Conservation (phyloP, 2,329 filamentous ascomycete genomes). For the Ceratocystis huliohia region DNA sequence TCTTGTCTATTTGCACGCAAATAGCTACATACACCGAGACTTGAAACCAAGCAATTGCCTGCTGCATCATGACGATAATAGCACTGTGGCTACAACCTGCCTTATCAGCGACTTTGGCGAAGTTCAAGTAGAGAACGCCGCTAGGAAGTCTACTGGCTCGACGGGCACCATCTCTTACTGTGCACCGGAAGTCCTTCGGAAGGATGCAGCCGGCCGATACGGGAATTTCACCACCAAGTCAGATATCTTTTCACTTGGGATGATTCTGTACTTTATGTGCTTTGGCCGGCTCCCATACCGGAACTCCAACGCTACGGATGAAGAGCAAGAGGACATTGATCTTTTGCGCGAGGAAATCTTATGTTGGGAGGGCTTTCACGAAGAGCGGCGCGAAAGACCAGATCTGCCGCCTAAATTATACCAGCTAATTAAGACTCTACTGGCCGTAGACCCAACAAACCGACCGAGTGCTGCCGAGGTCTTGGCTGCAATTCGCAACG, state of each 20-base stretch:
- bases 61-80: constrained; percentile 60
- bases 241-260: constrained; percentile 93
- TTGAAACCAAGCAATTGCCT: constrained; percentile 94
- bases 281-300: constrained; percentile 79
- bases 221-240: constrained; percentile 96
- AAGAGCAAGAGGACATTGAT: constrained; percentile 86
- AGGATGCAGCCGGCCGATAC: constrained; percentile 55
- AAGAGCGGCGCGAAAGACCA: constrained; percentile 58
- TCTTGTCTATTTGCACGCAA: constrained; percentile 73
- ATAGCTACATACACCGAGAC: constrained; percentile 92
- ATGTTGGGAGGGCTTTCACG: constrained; percentile 75
- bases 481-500: constrained; percentile 59
- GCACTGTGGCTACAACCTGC: constrained; percentile 45
- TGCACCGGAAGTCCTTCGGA: constrained; percentile 78
- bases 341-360: constrained; percentile 73
- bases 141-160: constrained; percentile 78
- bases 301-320: constrained; percentile 71
- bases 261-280: constrained; percentile 98
- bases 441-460: constrained; percentile 63
- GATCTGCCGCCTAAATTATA: constrained; percentile 83
- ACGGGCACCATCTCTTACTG: constrained; percentile 97
- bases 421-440: constrained; percentile 63
- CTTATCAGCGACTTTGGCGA: constrained; percentile 97
- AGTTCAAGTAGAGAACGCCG: constrained; percentile 71
- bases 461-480: constrained; percentile 81